Evolutionary conservation across 345 rosid species (phyloP).

Genomic region (Excoecaria cochinchinensis): DNA sequence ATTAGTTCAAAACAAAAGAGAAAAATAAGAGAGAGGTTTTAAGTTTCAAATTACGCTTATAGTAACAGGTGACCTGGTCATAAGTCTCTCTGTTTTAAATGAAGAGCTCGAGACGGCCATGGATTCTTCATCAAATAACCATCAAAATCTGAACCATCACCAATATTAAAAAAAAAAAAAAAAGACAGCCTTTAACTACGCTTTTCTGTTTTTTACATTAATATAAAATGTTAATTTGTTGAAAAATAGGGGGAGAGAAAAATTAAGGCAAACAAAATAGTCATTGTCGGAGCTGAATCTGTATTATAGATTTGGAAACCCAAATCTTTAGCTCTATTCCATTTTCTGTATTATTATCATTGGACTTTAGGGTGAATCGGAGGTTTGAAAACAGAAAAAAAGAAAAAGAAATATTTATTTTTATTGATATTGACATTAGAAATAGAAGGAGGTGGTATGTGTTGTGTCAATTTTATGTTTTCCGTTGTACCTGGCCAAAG

Average conservation of each 20-base stretch:
- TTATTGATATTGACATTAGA: neutral
- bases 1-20: neutral
- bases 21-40: neutral
- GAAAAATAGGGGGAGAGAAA: neutral
- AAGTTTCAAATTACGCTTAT: neutral
- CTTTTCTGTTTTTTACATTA: neutral
- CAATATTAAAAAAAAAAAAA: neutral
- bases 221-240: too few relatives aligned
- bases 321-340: neutral
- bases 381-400: neutral
- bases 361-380: neutral
- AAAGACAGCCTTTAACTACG: neutral
- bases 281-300: neutral
- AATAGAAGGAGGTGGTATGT: neutral
- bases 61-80: neutral
- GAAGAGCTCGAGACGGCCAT: neutral
- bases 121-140: neutral
- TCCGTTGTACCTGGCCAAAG: neutral
- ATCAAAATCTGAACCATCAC: too few relatives aligned
- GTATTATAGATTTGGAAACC: neutral
- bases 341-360: neutral
- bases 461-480: constrained; percentile 1
- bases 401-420: neutral
- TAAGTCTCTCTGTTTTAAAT: neutral
- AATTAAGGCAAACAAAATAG: neutral